phyloP scores from a whole-genome alignment of 208 protist genomes.

The Wallacemonas sp. region DNA sequence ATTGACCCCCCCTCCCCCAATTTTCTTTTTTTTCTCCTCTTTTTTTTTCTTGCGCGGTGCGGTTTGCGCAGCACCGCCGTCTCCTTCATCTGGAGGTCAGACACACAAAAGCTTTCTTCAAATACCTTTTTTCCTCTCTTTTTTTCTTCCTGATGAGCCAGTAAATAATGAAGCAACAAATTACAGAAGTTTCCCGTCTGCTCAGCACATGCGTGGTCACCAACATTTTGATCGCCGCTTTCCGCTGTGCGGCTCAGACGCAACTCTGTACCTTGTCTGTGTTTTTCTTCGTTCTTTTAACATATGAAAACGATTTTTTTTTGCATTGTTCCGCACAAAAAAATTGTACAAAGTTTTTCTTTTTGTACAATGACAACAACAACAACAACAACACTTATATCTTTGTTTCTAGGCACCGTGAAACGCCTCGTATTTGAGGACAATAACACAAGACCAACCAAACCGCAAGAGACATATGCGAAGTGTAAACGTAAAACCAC shows the following conservation, averaged over 20 bases:
- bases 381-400: constrained; percentile 14
- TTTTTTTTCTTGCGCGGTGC: constrained; percentile 10
- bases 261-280: background rate
- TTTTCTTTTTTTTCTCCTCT: background rate
- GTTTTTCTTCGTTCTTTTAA: background rate
- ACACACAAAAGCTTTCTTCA: background rate
- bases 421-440: background rate
- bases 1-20: background rate
- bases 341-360: constrained; percentile 12
- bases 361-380: background rate
- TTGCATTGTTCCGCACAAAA: constrained; percentile 14
- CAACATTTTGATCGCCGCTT: background rate
- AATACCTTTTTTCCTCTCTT: background rate
- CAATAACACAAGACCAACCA: background rate
- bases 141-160: background rate
- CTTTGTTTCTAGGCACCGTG: background rate
- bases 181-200: too few species aligned
- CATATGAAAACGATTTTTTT: constrained; percentile 10
- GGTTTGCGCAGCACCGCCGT: constrained; percentile 4
- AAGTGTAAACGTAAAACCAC: too few species aligned
- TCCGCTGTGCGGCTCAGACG: background rate
- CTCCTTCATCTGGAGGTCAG: background rate
- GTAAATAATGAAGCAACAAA: too few species aligned
- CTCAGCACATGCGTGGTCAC: too few species aligned
- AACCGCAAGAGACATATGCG: background rate